Percentiles rank a stretch among this genome's conserved stretches.
Conservation (phyloP, 192 early-diverging fungal species). For the Rhizoclosmatium globosum region DNA sequence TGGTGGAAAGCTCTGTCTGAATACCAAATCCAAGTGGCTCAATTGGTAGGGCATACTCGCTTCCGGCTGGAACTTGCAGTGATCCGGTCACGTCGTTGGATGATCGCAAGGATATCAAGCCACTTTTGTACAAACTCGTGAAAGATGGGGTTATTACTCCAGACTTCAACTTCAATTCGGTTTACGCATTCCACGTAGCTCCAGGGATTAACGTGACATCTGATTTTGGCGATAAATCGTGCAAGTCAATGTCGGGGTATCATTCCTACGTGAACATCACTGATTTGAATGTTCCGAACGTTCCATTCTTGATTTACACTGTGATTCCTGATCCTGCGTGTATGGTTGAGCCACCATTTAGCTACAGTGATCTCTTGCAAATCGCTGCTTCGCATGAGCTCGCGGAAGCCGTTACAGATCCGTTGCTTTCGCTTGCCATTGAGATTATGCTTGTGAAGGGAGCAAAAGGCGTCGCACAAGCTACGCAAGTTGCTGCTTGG, state of each 20-base stretch:
- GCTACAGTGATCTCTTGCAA: not conserved
- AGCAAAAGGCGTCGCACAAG: not conserved
- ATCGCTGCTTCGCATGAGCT: slow-evolving; percentile 1
- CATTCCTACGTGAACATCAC: not conserved
- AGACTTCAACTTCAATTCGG: not conserved
- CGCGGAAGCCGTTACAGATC: slow-evolving; percentile 7
- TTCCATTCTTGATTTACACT: not conserved
- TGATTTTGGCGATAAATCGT: not conserved
- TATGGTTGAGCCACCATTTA: not conserved
- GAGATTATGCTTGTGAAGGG: not conserved
- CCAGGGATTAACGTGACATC: not conserved
- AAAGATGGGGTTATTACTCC: not conserved
- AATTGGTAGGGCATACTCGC: not conserved
- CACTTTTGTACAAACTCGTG: not conserved
- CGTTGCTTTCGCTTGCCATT: not conserved
- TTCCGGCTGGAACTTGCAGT: not conserved
- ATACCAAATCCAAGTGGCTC: not conserved
- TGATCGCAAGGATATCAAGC: slow-evolving; percentile 2
- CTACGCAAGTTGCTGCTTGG: not conserved
- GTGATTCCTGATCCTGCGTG: not conserved
- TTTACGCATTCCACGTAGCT: slow-evolving; percentile 8
- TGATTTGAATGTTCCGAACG: slow-evolving; percentile 1
- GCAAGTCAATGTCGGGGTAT: not conserved
- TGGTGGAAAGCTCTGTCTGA: not conserved
- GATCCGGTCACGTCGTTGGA: not conserved